Evolutionary conservation across 2,329 filamentous ascomycete genomes (phyloP), one percentile per base, ranked within the genome.

Genomic region (Trichoderma sp.): DNA sequence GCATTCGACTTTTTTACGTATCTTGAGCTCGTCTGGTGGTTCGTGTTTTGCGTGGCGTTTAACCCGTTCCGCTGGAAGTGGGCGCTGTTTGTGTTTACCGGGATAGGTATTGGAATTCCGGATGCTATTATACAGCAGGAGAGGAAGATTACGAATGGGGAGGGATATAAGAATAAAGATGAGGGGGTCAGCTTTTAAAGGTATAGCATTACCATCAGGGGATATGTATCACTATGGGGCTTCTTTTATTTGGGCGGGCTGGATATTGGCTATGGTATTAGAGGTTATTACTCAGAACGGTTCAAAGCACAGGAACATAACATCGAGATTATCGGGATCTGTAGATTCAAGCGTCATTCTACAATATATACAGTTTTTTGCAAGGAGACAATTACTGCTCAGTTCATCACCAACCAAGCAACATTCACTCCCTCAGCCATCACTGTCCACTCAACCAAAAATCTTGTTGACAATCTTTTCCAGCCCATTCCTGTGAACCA

Each of bases 51-150:
- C 71, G 89, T 95, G 56, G 83, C 87, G 5, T 87, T 96, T 76
- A 97, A 97, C 78, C 94, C 94, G 0, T 97, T 97, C 81, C 84
- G 93, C 9, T 97, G 93, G 93, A 97, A 97, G 83, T 97, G 93
- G 94, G 92, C 91, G 0, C 79, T 90, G 0, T 97, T 97, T 78
- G 93, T 97, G 18, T 90, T 97, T 76, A 92, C 92, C 73, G 93
- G 94, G 0, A 79, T 95, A 34, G 93, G 92, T 0, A 85, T 88
- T 57, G 84, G 84, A 24, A 78, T 96, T 61, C 93, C 93, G 0
- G 85, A 88, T 80, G 84, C 83, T 15, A 84, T 96, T 30, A 90
- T 95, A 0, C 83, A 87, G 74, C 83, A 87, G 18, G 93, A 97
- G 82, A 87, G 91, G 75, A 83, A 79, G 73, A 74, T 92, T 7